Base-by-base conservation (phyloP, 2,329 filamentous ascomycete genomes). In the Calycina marina region DNA sequence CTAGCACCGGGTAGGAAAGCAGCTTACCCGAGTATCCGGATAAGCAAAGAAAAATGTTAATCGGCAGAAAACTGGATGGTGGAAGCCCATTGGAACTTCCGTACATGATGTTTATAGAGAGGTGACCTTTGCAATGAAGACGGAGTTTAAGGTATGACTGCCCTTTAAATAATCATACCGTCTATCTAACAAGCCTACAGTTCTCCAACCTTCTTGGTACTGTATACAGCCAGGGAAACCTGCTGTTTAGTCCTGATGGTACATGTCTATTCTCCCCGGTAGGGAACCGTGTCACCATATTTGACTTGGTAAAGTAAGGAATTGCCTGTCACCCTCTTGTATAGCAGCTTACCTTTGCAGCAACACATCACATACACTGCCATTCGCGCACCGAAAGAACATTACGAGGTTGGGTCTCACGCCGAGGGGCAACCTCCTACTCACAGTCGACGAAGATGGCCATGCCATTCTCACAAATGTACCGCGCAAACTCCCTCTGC, bases 121-220 rank as follows among this genome's bases (percentile, higher is more conserved):
- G 41, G 32, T 31, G 45, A 36, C 42, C 45, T 44, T 48, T 42
- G 74, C 59, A 56, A 98, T 98, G 90, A 98, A 96, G 80, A 96
- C 86, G 46, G 88, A 96, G 61, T 98, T 96, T 59, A 92, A 90
- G 75, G 88, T 92, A 60, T 41, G 12, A 57, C 8, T 10, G 14
- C 4, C 3, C 2, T 11, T 12, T 14, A 14, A n/a, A n/a, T n/a
- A n/a, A n/a, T n/a, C n/a, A n/a, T n/a, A n/a, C n/a, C n/a, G n/a
- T n/a, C n/a, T n/a, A n/a, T n/a, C n/a, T n/a, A n/a, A n/a, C n/a
- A n/a, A n/a, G n/a, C n/a, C n/a, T n/a, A 2, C 51, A 94, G 86
- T 98, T 98, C 62, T 93, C 88, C 56, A 98, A 96, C 61, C 72
- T 98, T 56, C 72, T 98, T 52, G 92, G 90, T 55, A 98, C 90